Base-by-base conservation (phyloP, 2,329 filamentous ascomycete genomes). In the Laburnicola sp. region DNA sequence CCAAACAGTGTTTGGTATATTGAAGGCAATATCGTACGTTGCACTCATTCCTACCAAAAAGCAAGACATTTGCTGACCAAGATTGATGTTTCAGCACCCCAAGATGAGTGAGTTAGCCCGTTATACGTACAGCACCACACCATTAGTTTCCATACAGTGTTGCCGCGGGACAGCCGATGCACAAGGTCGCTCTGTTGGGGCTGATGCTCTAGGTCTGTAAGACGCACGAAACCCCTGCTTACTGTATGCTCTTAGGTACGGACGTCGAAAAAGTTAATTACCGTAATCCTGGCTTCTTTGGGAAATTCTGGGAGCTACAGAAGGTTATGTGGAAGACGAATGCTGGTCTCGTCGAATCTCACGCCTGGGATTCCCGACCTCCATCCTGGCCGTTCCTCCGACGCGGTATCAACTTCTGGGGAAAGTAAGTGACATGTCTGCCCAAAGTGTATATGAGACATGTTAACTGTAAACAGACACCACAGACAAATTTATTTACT, bases 291-390 rank as follows among this genome's bases (percentile, higher is more conserved):
- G 91, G 93, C 26, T 99, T 99, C 83, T 86, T 99, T 56, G 91
- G 90, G 67, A 99, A 99, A 74, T 99, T 99, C 79, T 91, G 88
- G 85, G 94, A 99, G 76, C 82, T 99, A 38, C 92, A 99, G 71
- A 87, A 89, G 74, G 94, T 99, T 58, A 99, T 99, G 94, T 99
- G 94, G 94, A 91, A 83, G 65, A 99, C 94, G 31, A 99, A 99
- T 70, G 94, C 94, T 28, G 94, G 94, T 37, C 84, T 99, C 42
- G 90, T 94, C 25, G 94, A 99, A 68, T 96, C 92, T 16, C 94
- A 99, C 70, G 91, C 92, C 45, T 99, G 95, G 94, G 94, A 99
- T 72, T 97, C 94, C 40, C 89, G 94, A 39, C 94, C 94, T 28
- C 84, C 86, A 30, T 93, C 91, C 5, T 99, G 94, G 94, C 94